Percentiles rank a stretch among this genome's conserved stretches.
phyloP scores from a whole-genome alignment of 2,329 filamentous ascomycete genomes.

The Allantophomopsis cytisporea region DNA sequence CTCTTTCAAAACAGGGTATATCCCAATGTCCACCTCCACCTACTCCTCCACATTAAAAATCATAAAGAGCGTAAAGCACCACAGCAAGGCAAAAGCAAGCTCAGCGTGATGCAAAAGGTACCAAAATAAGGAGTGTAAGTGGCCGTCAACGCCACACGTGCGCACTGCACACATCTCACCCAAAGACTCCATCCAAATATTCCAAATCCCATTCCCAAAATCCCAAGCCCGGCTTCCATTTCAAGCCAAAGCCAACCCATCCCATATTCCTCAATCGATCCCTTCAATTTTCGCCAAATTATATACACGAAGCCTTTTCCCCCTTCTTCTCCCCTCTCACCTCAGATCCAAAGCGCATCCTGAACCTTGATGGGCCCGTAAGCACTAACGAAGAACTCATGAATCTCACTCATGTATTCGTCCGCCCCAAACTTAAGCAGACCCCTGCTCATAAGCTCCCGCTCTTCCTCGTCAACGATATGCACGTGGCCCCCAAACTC shows the following conservation, averaged over 20 bases:
- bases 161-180: too few relatives aligned
- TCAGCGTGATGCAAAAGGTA: conserved; percentile 1
- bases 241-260: neutral
- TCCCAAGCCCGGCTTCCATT: conserved; percentile 3
- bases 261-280: neutral
- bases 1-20: neutral
- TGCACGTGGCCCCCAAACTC: conserved; percentile 55
- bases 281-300: neutral
- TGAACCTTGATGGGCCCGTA: conserved; percentile 9
- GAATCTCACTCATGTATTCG: conserved; percentile 75
- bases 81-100: neutral
- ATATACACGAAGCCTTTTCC: conserved; percentile 1
- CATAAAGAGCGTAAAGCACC: conserved; percentile 7
- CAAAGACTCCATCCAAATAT: conserved; percentile 4
- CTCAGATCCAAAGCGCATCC: conserved; percentile 11
- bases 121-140: conserved; percentile 1
- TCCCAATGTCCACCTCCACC: neutral
- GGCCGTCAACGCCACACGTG: too few relatives aligned
- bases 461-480: conserved; percentile 61
- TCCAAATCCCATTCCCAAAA: conserved; percentile 1
- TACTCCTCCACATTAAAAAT: neutral
- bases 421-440: conserved; percentile 63
- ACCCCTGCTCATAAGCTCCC: conserved; percentile 54
- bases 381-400: conserved; percentile 33
- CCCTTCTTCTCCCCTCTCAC: conserved; percentile 8